Evolutionary conservation across 225 moss, liverwort and hornwort species (phyloP), one percentile per base, ranked within the genome.

Genomic region (Marchantia paleacea): DNA sequence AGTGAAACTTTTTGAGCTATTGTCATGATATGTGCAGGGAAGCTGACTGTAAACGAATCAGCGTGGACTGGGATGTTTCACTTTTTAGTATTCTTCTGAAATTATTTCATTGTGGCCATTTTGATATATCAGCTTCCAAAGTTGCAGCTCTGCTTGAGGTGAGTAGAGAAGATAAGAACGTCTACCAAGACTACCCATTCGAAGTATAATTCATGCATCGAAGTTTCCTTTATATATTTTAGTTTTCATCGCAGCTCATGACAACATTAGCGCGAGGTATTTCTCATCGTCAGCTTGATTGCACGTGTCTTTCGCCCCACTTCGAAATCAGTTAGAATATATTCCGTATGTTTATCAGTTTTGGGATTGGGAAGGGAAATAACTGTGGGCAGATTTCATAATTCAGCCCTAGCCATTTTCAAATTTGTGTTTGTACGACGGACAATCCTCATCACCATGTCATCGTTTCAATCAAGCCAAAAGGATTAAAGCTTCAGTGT

Each of bases 101-200:
- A 74, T 91, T 85, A 64, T 83, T 92, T 19, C 88, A 91, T 77
- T 80, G 83, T 50, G 84, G 78, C 67, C 22, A 80, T 19, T 64
- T 73, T 5, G 76, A 79, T 12, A 66, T 92, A 52, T 80, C 74
- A 66, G 61, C 91, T 75, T 72, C 85, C 26, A 80, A 83, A 50
- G 77, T 88, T 80, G 87, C 82, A n/a, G 74, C 78, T 54, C 72
- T 92, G 30, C 73, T 92, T 28, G 83, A 90, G 88, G 92, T 92
- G 85, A 76, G 55, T 62, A 31, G n/a, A 22, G 62, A 0, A 18
- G 20, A 58, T 15, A 48, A 18, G 14, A 1, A 14, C 31, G 48
- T 6, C 19, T 31, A 70, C 18, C 16, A 18, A 9, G 28, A 28
- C 29, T 22, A 31, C 19, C 39, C 8, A 30, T 49, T 22, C 61